Evolutionary conservation across 1,284 basidiomycete species (phyloP).

Genomic region (Porogramme epimiltina): DNA sequence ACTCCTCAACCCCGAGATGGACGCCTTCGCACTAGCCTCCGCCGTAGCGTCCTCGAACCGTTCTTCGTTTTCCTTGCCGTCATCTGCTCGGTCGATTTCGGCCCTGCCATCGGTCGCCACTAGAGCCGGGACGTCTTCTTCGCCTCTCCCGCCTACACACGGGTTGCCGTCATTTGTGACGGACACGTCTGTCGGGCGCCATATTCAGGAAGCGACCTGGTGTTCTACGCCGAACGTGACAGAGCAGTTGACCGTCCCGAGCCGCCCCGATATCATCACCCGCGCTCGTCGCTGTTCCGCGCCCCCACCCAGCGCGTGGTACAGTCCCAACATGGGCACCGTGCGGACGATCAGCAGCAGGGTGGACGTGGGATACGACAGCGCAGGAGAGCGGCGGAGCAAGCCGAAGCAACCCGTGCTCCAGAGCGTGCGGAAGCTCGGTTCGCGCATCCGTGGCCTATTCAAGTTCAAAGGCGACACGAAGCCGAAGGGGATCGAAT

Average conservation of each 20-base stretch:
- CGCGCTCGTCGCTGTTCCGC: constrained; percentile 15
- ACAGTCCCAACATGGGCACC: constrained; percentile 1
- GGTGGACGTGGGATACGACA: constrained; percentile 19
- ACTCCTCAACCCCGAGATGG: constrained; percentile 28
- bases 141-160: background rate
- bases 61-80: constrained; percentile 27
- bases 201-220: background rate
- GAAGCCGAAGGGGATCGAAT: background rate
- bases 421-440: constrained; percentile 20
- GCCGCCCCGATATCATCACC: background rate
- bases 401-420: constrained; percentile 15
- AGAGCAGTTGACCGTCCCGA: background rate
- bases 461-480: constrained; percentile 22
- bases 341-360: constrained; percentile 19
- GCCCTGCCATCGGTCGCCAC: background rate
- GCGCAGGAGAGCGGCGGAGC: background rate
- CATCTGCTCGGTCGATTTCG: constrained; percentile 24
- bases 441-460: constrained; percentile 30
- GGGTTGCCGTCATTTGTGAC: constrained; percentile 3
- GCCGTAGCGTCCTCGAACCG: constrained; percentile 17
- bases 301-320: constrained; percentile 9
- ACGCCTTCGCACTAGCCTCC: constrained; percentile 31
- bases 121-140: background rate
- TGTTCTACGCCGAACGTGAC: background rate
- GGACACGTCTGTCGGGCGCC: constrained; percentile 8